These are phyloP conservation scores for Pseudocercospora macadamiae DNA, from an alignment of 2,329 filamentous ascomycete genomes.

Conservation along the genomic window DNA sequence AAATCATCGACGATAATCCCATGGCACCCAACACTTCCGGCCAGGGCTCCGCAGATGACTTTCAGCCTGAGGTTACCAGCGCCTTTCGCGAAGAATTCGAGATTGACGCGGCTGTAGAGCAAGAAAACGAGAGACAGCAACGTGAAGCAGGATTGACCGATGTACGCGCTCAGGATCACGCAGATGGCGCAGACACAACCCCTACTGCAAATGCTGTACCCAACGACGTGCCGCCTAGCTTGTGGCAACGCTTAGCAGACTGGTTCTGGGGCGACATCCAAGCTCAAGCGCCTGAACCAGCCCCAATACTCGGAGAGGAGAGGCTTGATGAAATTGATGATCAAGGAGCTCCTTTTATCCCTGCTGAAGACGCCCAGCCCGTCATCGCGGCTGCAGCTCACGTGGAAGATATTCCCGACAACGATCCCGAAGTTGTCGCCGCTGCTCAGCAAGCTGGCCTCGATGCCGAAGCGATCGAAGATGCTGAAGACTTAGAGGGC, in stretches of 20 bases:
- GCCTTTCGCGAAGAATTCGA: conserved; percentile 31
- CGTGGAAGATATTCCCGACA: conserved; percentile 12
- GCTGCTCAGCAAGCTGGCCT: conserved; percentile 69
- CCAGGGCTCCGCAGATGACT: no score
- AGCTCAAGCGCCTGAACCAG: conserved; percentile 30
- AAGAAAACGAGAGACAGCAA: conserved; percentile 13
- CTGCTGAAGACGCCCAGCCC: conserved; percentile 43
- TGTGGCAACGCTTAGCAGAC: conserved; percentile 42
- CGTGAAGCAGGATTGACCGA: conserved; percentile 5
- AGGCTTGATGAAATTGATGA: conserved; percentile 62
- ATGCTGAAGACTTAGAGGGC: conserved; percentile 93
- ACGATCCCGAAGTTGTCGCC: conserved; percentile 61
- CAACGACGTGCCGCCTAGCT: background rate
- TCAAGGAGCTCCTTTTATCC: conserved; percentile 64
- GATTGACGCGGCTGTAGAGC: background rate
- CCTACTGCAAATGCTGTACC: background rate
- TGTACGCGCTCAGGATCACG: background rate
- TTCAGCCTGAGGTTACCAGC: conserved; percentile 20
- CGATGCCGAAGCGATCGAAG: conserved; percentile 73
- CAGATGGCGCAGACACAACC: background rate
- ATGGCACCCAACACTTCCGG: background rate
- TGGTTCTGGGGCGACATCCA: conserved; percentile 55
- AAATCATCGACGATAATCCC: conserved; percentile 21
- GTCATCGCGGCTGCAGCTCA: conserved; percentile 24
- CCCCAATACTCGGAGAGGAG: conserved; percentile 59